Conservation (phyloP, 1,284 basidiomycete genomes). For the Marasmius tenuissimus region DNA sequence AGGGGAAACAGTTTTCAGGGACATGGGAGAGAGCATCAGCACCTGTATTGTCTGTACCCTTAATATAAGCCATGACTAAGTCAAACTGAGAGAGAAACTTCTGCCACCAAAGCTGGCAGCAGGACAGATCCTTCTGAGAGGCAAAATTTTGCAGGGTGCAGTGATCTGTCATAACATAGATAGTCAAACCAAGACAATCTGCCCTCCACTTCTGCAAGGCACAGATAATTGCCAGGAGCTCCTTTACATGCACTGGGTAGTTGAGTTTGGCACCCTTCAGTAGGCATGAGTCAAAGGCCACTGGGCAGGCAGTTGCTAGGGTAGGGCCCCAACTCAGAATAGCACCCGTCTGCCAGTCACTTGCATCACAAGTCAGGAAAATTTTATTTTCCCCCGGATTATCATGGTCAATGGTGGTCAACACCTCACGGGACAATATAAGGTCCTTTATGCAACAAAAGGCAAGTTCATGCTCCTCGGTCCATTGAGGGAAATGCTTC, state of each 20-base stretch:
- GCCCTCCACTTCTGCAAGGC: slow-evolving; percentile 33
- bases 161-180: slow-evolving; percentile 39
- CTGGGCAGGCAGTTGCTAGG: slow-evolving; percentile 28
- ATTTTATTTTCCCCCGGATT: slow-evolving; percentile 29
- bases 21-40: slow-evolving; percentile 4
- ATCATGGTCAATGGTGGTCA: slow-evolving; percentile 33
- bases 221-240: slow-evolving; percentile 32
- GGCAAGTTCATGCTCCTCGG: slow-evolving; percentile 16
- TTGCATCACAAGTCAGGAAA: slow-evolving; percentile 37
- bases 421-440: slow-evolving; percentile 21
- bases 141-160: slow-evolving; percentile 36
- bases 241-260: slow-evolving; percentile 37
- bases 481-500: slow-evolving; percentile 23
- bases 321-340: slow-evolving; percentile 30
- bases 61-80: slow-evolving; percentile 32
- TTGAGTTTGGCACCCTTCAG: slow-evolving; percentile 31
- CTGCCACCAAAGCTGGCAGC: slow-evolving; percentile 33
- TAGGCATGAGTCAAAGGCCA: slow-evolving; percentile 31
- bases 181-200: slow-evolving; percentile 29
- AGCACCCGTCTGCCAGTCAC: slow-evolving; percentile 28
- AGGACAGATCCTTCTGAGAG: slow-evolving; percentile 32
- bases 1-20: background rate
- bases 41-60: slow-evolving; percentile 1
- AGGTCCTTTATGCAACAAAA: slow-evolving; percentile 34
- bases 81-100: slow-evolving; percentile 36